Evolutionary conservation across 371 early-diverging fungal species (phyloP).

Genomic region (Mucor plumbeus): DNA sequence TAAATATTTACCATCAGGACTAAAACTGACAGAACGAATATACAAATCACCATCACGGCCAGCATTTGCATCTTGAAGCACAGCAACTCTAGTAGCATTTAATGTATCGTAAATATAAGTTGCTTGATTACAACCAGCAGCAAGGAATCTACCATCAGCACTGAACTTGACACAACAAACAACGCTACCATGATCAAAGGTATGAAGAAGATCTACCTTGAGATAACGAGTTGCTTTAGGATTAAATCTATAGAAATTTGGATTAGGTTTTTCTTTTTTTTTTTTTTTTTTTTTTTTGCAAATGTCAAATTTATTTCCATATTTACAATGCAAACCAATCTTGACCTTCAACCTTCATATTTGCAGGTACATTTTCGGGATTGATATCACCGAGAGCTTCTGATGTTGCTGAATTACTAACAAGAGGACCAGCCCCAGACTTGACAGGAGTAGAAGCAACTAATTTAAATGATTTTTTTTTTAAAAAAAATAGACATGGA

Average conservation of each 20-base stretch:
- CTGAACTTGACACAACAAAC: constrained; percentile 96
- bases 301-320: background rate
- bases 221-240: constrained; percentile 72
- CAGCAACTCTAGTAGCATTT: constrained; percentile 58
- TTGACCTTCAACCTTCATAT: constrained; percentile 84
- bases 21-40: constrained; percentile 96
- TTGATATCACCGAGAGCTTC: constrained; percentile 76
- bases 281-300: background rate
- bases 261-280: background rate
- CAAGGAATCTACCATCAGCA: constrained; percentile 85
- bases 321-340: constrained; percentile 92
- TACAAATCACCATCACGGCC: constrained; percentile 85
- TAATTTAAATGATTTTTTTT: background rate
- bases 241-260: constrained; percentile 59
- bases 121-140: constrained; percentile 91
- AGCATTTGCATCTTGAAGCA: constrained; percentile 78
- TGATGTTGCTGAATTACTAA: constrained; percentile 26
- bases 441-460: constrained; percentile 40
- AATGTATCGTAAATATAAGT: constrained; percentile 86
- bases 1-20: constrained; percentile 88
- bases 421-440: constrained; percentile 46
- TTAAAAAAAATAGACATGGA: too few relatives aligned
- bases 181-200: constrained; percentile 84
- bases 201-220: constrained; percentile 82
- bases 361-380: constrained; percentile 79